Conservation (phyloP, 768 basidiomycete species). For the Royoungia palumana region DNA sequence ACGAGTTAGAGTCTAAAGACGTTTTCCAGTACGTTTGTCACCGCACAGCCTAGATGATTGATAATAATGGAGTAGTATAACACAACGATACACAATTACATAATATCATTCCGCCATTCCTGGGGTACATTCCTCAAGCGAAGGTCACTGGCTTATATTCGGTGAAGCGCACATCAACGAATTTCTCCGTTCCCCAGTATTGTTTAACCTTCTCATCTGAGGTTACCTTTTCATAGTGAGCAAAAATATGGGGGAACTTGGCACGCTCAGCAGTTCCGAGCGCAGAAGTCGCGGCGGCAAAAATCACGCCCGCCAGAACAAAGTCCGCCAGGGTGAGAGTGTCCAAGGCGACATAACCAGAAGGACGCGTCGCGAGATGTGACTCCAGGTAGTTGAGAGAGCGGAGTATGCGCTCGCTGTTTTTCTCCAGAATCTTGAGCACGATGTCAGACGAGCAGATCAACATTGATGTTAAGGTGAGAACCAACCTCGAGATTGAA, state of each 20-base stretch:
- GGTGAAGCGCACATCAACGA: slow-evolving; percentile 1
- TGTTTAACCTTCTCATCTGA: slow-evolving; percentile 9
- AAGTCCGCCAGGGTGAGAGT: slow-evolving; percentile 19
- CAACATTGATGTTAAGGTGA: neutral
- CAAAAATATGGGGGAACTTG: slow-evolving; percentile 9
- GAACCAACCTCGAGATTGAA: slow-evolving; percentile 13
- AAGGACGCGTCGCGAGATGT: slow-evolving; percentile 5
- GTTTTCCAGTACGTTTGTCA: no score
- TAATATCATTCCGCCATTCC: no score
- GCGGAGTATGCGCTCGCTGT: slow-evolving; percentile 1
- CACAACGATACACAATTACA: no score
- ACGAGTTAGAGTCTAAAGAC: no score
- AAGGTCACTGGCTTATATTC: neutral
- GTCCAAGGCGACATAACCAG: slow-evolving; percentile 15
- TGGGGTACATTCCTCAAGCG: neutral
- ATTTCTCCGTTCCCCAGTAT: slow-evolving; percentile 6
- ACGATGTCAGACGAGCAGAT: neutral
- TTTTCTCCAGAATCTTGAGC: neutral
- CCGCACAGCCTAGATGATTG: no score
- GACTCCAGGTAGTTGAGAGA: slow-evolving; percentile 13
- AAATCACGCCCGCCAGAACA: slow-evolving; percentile 3
- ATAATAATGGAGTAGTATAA: no score
- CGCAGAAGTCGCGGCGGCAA: neutral
- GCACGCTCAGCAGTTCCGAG: slow-evolving; percentile 13
- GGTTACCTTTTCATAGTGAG: slow-evolving; percentile 17